phyloP scores from a whole-genome alignment of 306 rosid species.

The Prunus mira region DNA sequence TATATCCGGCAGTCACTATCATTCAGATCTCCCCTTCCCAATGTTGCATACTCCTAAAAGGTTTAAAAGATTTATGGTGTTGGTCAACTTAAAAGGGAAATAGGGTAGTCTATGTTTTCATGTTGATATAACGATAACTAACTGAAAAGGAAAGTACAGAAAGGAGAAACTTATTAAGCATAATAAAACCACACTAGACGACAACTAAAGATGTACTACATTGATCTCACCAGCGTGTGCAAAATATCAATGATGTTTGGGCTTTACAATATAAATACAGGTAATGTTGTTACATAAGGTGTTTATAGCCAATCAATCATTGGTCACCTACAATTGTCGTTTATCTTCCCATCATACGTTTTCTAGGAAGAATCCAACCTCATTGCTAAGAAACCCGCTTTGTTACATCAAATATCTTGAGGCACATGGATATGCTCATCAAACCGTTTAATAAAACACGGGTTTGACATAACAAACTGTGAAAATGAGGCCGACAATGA shows the following conservation, averaged over 20 bases:
- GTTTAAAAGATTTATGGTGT: background rate
- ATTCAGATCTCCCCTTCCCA: background rate
- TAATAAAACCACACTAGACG: conserved; percentile 4
- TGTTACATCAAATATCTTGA: background rate
- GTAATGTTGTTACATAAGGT: background rate
- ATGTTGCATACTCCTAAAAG: background rate
- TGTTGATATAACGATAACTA: background rate
- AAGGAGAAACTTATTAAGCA: background rate
- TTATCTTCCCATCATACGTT: background rate
- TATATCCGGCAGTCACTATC: background rate
- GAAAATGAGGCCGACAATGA: too few species aligned
- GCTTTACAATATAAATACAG: background rate
- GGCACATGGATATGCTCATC: background rate
- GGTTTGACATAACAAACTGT: background rate
- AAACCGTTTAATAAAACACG: background rate
- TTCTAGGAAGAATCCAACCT: background rate
- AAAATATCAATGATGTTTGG: background rate
- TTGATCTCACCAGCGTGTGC: background rate
- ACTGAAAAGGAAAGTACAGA: background rate
- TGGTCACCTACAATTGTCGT: background rate
- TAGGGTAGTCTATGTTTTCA: background rate
- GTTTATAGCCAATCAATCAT: background rate
- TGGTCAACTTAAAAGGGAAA: background rate
- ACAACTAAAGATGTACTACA: background rate
- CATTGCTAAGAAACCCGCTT: too few species aligned